Percentiles rank a stretch among this genome's conserved stretches.
These are phyloP conservation scores for Pleurotus eryngii DNA, from an alignment of 768 basidiomycete species.

Conservation along the genomic window DNA sequence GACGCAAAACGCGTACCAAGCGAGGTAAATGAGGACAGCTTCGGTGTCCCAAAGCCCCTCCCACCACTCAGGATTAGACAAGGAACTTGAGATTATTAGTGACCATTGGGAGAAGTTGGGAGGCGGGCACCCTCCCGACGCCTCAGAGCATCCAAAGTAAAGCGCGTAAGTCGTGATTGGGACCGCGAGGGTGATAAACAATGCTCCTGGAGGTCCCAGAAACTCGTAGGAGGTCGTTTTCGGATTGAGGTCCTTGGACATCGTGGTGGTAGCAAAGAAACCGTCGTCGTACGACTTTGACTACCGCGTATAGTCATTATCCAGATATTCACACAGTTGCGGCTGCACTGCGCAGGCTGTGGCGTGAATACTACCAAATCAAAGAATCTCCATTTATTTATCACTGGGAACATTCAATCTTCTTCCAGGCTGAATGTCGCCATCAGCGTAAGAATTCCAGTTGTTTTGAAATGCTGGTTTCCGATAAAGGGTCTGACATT, in stretches of 20 bases:
- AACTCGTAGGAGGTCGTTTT: conserved; percentile 77
- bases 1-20: conserved; percentile 89
- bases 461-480: no score
- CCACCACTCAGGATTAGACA: conserved; percentile 62
- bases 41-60: conserved; percentile 78
- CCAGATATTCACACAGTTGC: no score
- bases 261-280: conserved; percentile 1
- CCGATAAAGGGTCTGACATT: no score
- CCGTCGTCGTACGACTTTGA: conserved; percentile 2
- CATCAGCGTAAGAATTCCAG: no score
- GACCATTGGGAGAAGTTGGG: conserved; percentile 21
- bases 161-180: conserved; percentile 71
- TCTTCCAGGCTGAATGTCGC: no score
- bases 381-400: no score
- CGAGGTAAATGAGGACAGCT: conserved; percentile 72
- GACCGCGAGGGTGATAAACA: conserved; percentile 65
- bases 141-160: conserved; percentile 75
- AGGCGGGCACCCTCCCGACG: conserved; percentile 68
- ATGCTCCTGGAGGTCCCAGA: conserved; percentile 74
- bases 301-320: no score
- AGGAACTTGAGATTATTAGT: conserved; percentile 43
- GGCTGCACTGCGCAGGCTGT: no score
- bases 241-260: conserved; percentile 48
- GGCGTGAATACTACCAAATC: no score
- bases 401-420: no score